Base-by-base conservation (phyloP, 208 protist species). In the Lotmaria passim region DNA sequence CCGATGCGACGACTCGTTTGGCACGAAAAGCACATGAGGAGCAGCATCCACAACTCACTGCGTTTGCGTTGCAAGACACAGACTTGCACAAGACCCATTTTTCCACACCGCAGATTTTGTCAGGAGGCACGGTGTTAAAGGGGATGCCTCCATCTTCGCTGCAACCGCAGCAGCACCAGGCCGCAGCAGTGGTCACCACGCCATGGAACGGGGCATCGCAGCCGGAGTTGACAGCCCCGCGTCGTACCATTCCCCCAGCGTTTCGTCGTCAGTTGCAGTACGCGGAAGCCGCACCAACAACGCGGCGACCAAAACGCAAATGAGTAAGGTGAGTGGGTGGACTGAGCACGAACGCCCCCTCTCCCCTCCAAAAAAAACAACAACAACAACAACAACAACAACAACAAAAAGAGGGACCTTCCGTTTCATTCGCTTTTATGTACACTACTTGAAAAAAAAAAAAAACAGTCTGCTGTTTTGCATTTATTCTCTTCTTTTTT, bases 241-340 rank as follows among this genome's bases (percentile, higher is more conserved):
- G 46, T 26, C 71, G 71, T n/a, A 77, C 63, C 2, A 12, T 77
- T 15, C 75, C 75, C 1, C 52, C 60, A 12, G 62, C 80, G 7
- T 81, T 85, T 44, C 75, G 67, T 10, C 80, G 63, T 28, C 62
- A 73, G n/a, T 50, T 69, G 36, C 51, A 52, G 21, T 61, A 51
- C 44, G 11, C 69, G 5, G 75, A 77, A 28, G 60, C 38, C 12
- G 64, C 62, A 19, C 71, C 80, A 17, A 57, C 63, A 15, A 81
- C 80, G 6, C 73, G 76, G 7, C 70, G 80, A 26, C 80, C 80
- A 17, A 85, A 85, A 47, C 80, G 75, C 15, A 75, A 78, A 50
- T 84, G 58, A 76, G 7, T n/a, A 36, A n/a, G n/a, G n/a, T n/a
- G n/a, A n/a, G n/a, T n/a, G n/a, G n/a, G n/a, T n/a, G n/a, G n/a